Evolutionary conservation across 1,284 basidiomycete genomes (phyloP).

Genomic region (Mycena sp.): DNA sequence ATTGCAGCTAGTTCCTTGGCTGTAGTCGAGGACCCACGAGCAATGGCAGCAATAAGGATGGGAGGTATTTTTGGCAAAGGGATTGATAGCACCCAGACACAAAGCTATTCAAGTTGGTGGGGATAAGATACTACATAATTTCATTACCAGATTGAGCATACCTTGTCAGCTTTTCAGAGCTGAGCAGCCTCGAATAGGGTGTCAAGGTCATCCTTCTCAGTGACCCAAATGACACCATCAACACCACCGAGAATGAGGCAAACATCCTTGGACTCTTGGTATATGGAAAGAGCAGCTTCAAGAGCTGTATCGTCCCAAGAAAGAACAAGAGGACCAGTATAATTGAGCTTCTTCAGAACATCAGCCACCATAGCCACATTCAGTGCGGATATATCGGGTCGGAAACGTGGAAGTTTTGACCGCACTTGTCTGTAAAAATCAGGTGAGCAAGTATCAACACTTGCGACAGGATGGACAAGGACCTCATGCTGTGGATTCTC

Average conservation of each 20-base stretch:
- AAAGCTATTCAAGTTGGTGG: constrained; percentile 17
- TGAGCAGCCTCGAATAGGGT: background rate
- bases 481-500: background rate
- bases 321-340: constrained; percentile 28
- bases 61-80: constrained; percentile 33
- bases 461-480: background rate
- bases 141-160: constrained; percentile 1
- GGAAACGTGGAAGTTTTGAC: constrained; percentile 27
- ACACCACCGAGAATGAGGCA: background rate
- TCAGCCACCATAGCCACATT: constrained; percentile 14
- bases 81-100: constrained; percentile 29
- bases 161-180: constrained; percentile 9
- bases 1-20: constrained; percentile 5
- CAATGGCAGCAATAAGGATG: constrained; percentile 33
- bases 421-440: constrained; percentile 4
- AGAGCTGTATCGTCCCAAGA: constrained; percentile 36
- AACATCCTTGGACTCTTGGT: too few relatives aligned
- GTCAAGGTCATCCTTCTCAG: constrained; percentile 7
- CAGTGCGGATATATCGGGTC: constrained; percentile 21
- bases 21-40: constrained; percentile 11
- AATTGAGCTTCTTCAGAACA: constrained; percentile 22
- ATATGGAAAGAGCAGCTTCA: too few relatives aligned
- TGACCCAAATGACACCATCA: background rate
- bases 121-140: background rate
- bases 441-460: background rate